Base-by-base conservation (phyloP, 495 filamentous ascomycete species). In the Podospora pseudopauciseta region DNA sequence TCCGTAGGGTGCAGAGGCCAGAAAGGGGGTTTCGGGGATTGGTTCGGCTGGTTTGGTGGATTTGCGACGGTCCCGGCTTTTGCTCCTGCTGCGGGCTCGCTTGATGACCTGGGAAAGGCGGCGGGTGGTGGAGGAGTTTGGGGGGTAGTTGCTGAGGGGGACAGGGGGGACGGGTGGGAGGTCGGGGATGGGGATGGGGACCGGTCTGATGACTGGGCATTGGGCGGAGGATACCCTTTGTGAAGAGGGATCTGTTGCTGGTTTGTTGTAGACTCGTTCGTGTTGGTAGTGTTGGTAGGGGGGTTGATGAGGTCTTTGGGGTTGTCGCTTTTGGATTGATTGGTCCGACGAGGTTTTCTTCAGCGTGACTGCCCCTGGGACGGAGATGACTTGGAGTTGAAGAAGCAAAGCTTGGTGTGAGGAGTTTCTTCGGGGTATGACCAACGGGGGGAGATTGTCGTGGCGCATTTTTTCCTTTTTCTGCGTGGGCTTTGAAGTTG, bases 391-490 rank as follows among this genome's bases (percentile, higher is more conserved):
- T 13, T 56, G 66, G 18, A 27, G 30, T 11, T 55, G 19, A 1
- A 26, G 54, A 1, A 66, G 34, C n/a, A 70, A n/a, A 4, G 30
- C 11, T 3, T 61, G 44, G 23, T 49, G n/a, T 4, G 57, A 20
- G 2, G 66, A 57, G 18, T 27, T 19, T 13, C 60, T 34, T 19
- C 55, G 56, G 3, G 64, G 67, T 3, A 64, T 64, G 0, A 64
- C 30, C 4, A 55, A 4, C 23, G 70, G 63, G 11, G 67, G 67
- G 6, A 62, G 55, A 15, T 54, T 20, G 6, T 56, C 39, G 16
- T 57, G 65, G 2, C 28, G 60, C 64, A 61, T 70, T 58, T 57
- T 60, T 18, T 58, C 57, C 20, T 27, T 59, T 27, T 15, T 53
- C 34, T 5, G 57, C 9, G 28, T 11, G 2, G 39, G 9, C 15